Base-by-base conservation (phyloP, 768 basidiomycete species). In the Lactarius vividus region DNA sequence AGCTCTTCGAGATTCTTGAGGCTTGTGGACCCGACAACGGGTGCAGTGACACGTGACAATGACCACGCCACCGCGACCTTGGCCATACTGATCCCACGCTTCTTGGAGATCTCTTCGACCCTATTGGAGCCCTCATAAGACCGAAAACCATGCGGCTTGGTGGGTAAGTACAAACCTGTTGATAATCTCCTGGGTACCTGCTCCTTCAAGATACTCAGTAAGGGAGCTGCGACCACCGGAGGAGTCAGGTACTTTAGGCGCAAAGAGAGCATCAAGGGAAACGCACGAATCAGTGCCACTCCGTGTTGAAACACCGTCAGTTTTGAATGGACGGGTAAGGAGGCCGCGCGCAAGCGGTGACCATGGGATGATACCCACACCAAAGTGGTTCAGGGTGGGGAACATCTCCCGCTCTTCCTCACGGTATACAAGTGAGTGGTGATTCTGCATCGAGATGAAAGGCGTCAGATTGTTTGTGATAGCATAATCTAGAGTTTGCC, bases 371-470 rank as follows among this genome's bases (percentile, higher is more conserved):
- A 62, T 59, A 23, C 66, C 69, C 26, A 67, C 65, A n/a, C 59
- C 60, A 39, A 69, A 69, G 37, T 69, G 68, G 2, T 73, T 61
- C 2, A 72, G 60, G 8, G 66, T 66, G 0, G 79, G 79, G 57
- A 79, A 79, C 73, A 75, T 74, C 64, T 74, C 73, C 35, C 74
- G 72, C 60, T 75, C 78, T 65, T 80, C 79, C 70, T 80, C 79
- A 53, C 79, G 72, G 65, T 80, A 80, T 29, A 76, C 64, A 10
- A 77, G 75, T 35, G 69, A 74, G 63, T 80, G 76, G 33, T 70
- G 66, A 40, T 68, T 46, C 39, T 70, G 69, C 69, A 70, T 66
- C 28, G 69, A 70, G 44, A 63, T 64, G 57, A 67, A 67, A 13
- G 66, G 66, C 5, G 61, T 67, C 26, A 64, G 46, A 39, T 68